Evolutionary conservation across 805 yeast species (phyloP).

Genomic region (Debaryomyces tyrocola): DNA sequence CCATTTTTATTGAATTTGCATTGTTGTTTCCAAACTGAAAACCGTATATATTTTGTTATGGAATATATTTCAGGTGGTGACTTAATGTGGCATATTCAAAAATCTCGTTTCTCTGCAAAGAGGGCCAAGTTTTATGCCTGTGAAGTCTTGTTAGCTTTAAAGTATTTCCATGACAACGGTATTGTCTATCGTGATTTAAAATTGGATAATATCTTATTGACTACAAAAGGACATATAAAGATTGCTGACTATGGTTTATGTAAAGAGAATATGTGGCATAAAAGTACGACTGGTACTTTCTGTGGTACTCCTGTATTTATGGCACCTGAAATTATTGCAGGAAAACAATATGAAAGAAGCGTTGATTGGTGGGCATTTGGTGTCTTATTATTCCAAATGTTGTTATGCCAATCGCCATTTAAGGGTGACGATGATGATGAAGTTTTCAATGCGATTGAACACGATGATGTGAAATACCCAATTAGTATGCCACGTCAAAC

Average conservation of each 20-base stretch:
- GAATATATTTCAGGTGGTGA: conserved; percentile 98
- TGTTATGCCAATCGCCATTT: conserved; percentile 94
- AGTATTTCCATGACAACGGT: conserved; percentile 93
- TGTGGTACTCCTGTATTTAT: conserved; percentile 99
- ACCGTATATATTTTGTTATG: conserved; percentile 97
- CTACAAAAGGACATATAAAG: conserved; percentile 91
- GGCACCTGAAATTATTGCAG: conserved; percentile 97
- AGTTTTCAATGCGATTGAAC: conserved; percentile 91
- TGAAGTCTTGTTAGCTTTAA: conserved; percentile 86
- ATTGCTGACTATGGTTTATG: conserved; percentile 97
- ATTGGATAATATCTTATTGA: conserved; percentile 87
- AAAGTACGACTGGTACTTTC: conserved; percentile 86
- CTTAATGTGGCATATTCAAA: conserved; percentile 98
- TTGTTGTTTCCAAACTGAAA: conserved; percentile 97
- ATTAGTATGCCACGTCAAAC: conserved; percentile 97
- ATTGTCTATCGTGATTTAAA: conserved; percentile 96
- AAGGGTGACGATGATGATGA: conserved; percentile 97
- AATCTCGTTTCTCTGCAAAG: conserved; percentile 80
- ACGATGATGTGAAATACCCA: conserved; percentile 96
- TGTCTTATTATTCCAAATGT: conserved; percentile 92
- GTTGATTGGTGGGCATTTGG: conserved; percentile 99
- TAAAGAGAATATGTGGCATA: conserved; percentile 87
- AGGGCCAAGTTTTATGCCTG: conserved; percentile 98
- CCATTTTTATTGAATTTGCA: conserved; percentile 89
- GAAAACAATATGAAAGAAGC: conserved; percentile 87